Base-by-base conservation (phyloP, 2,329 filamentous ascomycete species). In the Daldinia sp. region DNA sequence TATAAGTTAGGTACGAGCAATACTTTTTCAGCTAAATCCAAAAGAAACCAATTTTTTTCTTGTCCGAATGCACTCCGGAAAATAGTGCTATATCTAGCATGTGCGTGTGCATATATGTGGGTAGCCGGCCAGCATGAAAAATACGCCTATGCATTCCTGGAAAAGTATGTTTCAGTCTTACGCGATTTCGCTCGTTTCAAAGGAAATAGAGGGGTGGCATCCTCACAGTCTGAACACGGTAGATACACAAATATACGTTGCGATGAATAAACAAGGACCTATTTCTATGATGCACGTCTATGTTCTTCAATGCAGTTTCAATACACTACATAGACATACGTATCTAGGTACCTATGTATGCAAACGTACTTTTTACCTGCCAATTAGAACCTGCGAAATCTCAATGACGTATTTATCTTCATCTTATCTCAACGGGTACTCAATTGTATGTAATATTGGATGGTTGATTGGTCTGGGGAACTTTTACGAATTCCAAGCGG, bases 161-260 rank as follows among this genome's bases (percentile, higher is more conserved):
- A 58, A 64, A 41, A 37, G 47, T 51, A 54, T 50, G 58, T 65
- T 65, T 65, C 58, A 62, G 50, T 52, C 3, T 35, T 56, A 17
- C 54, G 27, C 50, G 63, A 54, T 62, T 37, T 4, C 1, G 19
- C 13, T 30, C 41, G 58, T 61, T 61, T 64, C 29, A 64, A 48
- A 60, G 7, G 15, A 45, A 49, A 45, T 17, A 56, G 29, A 49
- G 41, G 21, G 17, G 21, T 32, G 17, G 25, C 11, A 21, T 23
- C 3, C 25, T 21, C 6, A 52, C 35, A 58, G 49, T 51, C n/a
- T 48, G 11, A 51, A 64, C 32, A 57, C 39, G 6, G 32, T 64
- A 50, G 5, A 43, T n/a, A 34, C n/a, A 8, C 30, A 34, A 34
- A n/a, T 8, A 34, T n/a, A n/a, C 13, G 13, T n/a, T 34, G n/a